Conservation (phyloP, 495 filamentous ascomycete genomes). For the Apiosordaria backusii region DNA sequence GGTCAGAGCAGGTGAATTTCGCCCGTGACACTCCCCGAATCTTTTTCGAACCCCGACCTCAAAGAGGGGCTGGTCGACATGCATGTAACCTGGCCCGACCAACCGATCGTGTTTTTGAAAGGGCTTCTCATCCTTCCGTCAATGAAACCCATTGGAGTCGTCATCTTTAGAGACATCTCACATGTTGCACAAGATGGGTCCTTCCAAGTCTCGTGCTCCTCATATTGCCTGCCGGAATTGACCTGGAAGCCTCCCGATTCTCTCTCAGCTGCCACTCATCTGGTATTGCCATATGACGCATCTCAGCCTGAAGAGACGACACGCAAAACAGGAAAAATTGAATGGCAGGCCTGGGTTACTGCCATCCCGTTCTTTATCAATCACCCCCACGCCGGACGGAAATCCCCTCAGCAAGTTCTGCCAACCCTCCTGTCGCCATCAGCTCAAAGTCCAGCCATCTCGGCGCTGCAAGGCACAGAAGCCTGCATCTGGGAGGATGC, state of each 20-base stretch:
- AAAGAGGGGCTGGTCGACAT: background rate
- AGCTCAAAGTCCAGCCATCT: background rate
- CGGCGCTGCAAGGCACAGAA: slow-evolving; percentile 5
- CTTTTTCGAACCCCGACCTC: background rate
- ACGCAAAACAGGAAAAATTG: background rate
- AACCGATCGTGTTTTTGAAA: background rate
- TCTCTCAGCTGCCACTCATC: background rate
- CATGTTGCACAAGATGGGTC: background rate
- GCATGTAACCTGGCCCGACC: background rate
- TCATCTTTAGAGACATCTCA: background rate
- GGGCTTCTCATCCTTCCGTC: background rate
- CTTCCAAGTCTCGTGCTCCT: background rate
- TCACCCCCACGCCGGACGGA: background rate
- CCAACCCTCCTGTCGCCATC: background rate
- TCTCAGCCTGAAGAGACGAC: background rate
- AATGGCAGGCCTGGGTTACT: background rate
- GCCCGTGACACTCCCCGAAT: background rate
- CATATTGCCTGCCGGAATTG: background rate
- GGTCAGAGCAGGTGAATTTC: background rate
- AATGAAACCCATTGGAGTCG: background rate
- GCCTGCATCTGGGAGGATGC: background rate
- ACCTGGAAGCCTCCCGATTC: background rate
- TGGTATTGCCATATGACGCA: background rate
- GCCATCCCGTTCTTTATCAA: background rate
- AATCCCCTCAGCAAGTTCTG: background rate